Evolutionary conservation across 1,284 basidiomycete genomes (phyloP).

Genomic region (Pseudomicrostroma phylloplanum): DNA sequence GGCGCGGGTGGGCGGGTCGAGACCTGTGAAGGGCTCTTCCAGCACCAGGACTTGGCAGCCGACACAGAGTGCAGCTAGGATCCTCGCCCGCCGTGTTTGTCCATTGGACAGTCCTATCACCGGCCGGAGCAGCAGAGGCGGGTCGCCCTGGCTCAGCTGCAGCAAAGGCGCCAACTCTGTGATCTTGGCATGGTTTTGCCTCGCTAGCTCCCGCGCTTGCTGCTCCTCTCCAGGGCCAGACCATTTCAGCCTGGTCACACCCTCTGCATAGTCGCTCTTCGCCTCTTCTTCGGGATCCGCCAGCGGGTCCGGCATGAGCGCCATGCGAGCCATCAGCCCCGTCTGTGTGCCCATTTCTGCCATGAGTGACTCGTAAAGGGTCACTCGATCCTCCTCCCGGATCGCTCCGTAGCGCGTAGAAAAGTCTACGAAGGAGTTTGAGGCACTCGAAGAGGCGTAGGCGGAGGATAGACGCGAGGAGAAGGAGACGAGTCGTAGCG

Average conservation of each 20-base stretch:
- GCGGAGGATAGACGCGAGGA: constrained; percentile 12
- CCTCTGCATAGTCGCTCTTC: constrained; percentile 12
- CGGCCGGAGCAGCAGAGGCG: constrained; percentile 32
- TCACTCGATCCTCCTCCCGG: constrained; percentile 37
- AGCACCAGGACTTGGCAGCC: constrained; percentile 58
- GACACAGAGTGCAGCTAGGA: constrained; percentile 68
- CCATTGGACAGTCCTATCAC: constrained; percentile 72
- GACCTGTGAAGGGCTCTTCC: constrained; percentile 35
- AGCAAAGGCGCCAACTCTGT: constrained; percentile 27
- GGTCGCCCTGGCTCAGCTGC: constrained; percentile 15
- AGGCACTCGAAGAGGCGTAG: constrained; percentile 6
- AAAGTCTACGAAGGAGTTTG: constrained; percentile 41
- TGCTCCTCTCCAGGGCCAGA: constrained; percentile 4
- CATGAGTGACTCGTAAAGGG: constrained; percentile 43
- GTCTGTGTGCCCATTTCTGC: constrained; percentile 29
- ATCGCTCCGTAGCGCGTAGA: constrained; percentile 44
- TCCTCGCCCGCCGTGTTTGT: constrained; percentile 78
- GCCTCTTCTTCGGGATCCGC: constrained; percentile 8
- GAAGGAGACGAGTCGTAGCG: constrained; percentile 39
- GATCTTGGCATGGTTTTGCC: constrained; percentile 19
- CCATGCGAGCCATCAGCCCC: constrained; percentile 28
- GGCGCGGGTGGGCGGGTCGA: constrained; percentile 22
- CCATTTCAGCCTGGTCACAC: constrained; percentile 27
- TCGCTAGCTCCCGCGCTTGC: constrained; percentile 7
- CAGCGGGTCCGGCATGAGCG: constrained; percentile 38